Conservation (phyloP, 2,329 filamentous ascomycete species). For the Hymenoscyphus albidus region DNA sequence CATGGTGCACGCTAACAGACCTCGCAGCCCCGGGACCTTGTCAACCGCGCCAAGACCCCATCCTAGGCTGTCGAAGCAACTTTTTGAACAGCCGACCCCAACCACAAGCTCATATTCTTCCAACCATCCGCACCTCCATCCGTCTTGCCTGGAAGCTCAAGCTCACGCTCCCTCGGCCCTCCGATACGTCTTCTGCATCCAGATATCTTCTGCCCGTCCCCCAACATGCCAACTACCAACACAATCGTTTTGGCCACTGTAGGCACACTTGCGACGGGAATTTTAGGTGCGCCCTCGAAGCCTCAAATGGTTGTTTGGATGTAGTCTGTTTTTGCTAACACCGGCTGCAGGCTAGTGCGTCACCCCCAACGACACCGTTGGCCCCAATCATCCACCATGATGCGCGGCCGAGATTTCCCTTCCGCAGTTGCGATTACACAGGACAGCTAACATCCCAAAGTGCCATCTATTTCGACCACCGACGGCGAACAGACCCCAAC, state of each 20-base stretch:
- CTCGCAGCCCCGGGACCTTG: too few relatives aligned
- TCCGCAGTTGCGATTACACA: background rate
- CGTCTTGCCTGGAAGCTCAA: constrained; percentile 5
- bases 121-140: background rate
- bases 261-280: constrained; percentile 55
- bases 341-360: constrained; percentile 11
- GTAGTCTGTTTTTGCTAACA: constrained; percentile 7
- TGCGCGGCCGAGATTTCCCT: background rate
- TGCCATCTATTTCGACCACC: constrained; percentile 65
- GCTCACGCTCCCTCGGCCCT: background rate
- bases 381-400: background rate
- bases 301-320: background rate
- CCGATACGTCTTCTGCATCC: background rate
- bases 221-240: constrained; percentile 46
- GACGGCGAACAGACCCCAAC: constrained; percentile 59
- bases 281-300: constrained; percentile 48
- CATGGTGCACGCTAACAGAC: too few relatives aligned
- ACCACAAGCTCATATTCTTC: background rate
- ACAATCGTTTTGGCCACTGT: constrained; percentile 59
- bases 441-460: constrained; percentile 40
- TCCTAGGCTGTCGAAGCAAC: background rate
- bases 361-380: background rate
- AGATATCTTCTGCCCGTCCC: background rate
- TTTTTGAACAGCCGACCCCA: background rate
- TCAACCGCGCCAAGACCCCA: too few relatives aligned